Evolutionary conservation across 306 rosid species (phyloP), one percentile per base, ranked within the genome.

Genomic region (Lablab purpureus): DNA sequence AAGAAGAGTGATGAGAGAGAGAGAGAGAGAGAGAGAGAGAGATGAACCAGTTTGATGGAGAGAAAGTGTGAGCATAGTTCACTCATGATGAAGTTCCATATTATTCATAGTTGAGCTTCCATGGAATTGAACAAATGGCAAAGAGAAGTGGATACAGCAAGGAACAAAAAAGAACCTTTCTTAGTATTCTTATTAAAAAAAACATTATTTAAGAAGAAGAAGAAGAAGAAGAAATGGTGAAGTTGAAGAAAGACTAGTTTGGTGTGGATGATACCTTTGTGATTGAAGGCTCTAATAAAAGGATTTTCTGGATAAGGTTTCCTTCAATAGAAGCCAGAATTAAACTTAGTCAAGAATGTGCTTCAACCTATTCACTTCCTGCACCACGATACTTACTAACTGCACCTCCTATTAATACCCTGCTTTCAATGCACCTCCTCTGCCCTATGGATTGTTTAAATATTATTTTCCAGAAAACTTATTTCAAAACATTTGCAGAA

Each of bases 251-350:
- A 10, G 22, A 4, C 18, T 11, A 43, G 46, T 80, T 60, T 40
- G 14, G 65, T 50, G 74, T 71, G 80, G 83, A 85, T 82, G 74
- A 82, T 64, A 21, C 14, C 73, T 50, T 6, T 21, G 17, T 17
- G 68, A 67, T 64, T 70, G 49, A 63, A 45, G 10, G 4, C 19
- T 50, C 58, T 9, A 58, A 51, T 36, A 11, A 73, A 73, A 69
- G 5, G 34, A 14, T 23, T 58, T 43, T 40, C 54, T 69, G 76
- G 86, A 85, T 82, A 82, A 85, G 86, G 72, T 71, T 79, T 71
- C 28, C 34, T 15, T 54, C 70, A 25, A 2, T 50, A 22, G 2
- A 66, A 71, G 66, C 85, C 81, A 78, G 67, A 68, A 43, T 28
- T 47, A 55, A 71, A 54, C 32, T 54, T 54, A 27, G 59, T 7